Evolutionary conservation across 1,284 basidiomycete species (phyloP).

Genomic region (Boletus smithii): DNA sequence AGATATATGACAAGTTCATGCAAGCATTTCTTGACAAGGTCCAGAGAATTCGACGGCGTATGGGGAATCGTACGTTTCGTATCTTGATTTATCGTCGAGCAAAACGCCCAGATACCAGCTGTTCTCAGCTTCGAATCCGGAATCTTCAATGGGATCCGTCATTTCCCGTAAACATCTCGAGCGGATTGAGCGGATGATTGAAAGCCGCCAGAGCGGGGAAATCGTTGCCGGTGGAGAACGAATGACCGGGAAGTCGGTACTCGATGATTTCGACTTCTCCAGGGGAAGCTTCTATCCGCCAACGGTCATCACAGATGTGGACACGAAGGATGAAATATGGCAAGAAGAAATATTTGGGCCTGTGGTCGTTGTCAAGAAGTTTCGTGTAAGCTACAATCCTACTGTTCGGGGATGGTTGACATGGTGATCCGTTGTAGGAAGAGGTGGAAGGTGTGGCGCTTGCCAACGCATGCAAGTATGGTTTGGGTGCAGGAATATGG

Average conservation of each 20-base stretch:
- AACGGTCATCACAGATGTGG: conserved; percentile 65
- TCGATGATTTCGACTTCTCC: conserved; percentile 69
- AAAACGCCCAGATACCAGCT: background rate
- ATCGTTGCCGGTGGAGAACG: conserved; percentile 63
- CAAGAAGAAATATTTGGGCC: conserved; percentile 80
- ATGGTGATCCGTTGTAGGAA: conserved; percentile 37
- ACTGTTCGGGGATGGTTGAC: background rate
- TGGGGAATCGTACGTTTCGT: conserved; percentile 68
- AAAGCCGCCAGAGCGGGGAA: conserved; percentile 42
- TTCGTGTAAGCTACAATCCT: conserved; percentile 44
- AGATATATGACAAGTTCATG: conserved; percentile 68
- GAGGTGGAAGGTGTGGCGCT: conserved; percentile 64
- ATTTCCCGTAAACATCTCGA: conserved; percentile 63
- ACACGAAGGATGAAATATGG: conserved; percentile 64
- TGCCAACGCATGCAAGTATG: conserved; percentile 76
- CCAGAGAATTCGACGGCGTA: conserved; percentile 56
- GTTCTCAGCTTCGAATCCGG: conserved; percentile 58
- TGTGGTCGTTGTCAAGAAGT: conserved; percentile 66
- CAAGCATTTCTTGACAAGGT: conserved; percentile 58
- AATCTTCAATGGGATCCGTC: conserved; percentile 72
- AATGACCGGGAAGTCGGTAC: conserved; percentile 53
- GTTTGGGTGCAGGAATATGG: conserved; percentile 80
- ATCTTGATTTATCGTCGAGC: background rate
- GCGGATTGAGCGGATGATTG: conserved; percentile 60
- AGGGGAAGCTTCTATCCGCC: conserved; percentile 73